Evolutionary conservation across 2,329 filamentous ascomycete species (phyloP).

Genomic region (Colletotrichum nymphaeae): DNA sequence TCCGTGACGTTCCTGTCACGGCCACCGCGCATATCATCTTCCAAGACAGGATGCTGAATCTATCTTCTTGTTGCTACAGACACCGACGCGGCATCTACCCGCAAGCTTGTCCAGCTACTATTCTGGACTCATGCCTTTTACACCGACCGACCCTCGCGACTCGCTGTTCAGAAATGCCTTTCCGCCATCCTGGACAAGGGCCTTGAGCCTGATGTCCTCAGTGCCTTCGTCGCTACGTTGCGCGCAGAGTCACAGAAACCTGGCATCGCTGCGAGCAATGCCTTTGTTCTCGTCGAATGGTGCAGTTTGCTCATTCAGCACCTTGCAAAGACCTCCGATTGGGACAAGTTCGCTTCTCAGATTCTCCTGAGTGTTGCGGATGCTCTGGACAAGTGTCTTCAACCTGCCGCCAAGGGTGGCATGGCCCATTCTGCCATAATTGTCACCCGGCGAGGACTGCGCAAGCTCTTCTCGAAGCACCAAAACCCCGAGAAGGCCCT

Average conservation of each 20-base stretch:
- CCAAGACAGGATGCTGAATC: constrained; percentile 15
- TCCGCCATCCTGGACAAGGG: constrained; percentile 70
- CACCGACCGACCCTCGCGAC: constrained; percentile 84
- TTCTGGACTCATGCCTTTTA: constrained; percentile 92
- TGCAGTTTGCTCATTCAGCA: constrained; percentile 82
- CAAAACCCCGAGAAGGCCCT: constrained; percentile 71
- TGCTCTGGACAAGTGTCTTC: constrained; percentile 81
- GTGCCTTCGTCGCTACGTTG: constrained; percentile 74
- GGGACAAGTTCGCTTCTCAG: constrained; percentile 73
- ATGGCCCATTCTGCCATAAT: constrained; percentile 80
- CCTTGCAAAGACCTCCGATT: constrained; percentile 70
- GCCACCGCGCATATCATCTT: not conserved
- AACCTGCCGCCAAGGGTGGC: constrained; percentile 70
- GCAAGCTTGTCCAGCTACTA: constrained; percentile 74
- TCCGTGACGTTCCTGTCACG: not conserved
- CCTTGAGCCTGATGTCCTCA: constrained; percentile 68
- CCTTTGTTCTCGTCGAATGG: constrained; percentile 94
- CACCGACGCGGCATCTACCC: constrained; percentile 60
- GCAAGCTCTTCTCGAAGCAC: constrained; percentile 74
- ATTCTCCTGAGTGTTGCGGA: constrained; percentile 77
- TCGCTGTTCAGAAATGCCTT: constrained; percentile 86
- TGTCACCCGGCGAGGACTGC: constrained; percentile 82
- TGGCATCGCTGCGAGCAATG: constrained; percentile 81
- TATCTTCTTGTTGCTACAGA: constrained; percentile 46
- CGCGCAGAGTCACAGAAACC: constrained; percentile 80